phyloP scores from a whole-genome alignment of 768 basidiomycete genomes.

The Calocybe gangraenosa region DNA sequence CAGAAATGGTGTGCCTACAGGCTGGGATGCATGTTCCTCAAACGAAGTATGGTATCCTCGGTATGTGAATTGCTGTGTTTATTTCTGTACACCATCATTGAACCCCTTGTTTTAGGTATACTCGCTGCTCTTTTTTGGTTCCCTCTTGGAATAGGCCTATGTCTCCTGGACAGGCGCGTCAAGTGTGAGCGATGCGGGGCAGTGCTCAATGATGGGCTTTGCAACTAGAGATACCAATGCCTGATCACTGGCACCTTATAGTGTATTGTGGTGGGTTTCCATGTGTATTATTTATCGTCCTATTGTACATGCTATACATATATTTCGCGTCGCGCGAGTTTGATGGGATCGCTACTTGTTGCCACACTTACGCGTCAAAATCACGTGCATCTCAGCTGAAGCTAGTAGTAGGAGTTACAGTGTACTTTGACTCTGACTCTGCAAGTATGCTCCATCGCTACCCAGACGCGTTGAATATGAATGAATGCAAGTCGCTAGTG shows the following conservation, averaged over 20 bases:
- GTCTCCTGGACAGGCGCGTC: slow-evolving; percentile 69
- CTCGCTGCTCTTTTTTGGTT: slow-evolving; percentile 87
- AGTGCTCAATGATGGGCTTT: slow-evolving; percentile 40
- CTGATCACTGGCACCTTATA: no score
- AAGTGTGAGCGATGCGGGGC: slow-evolving; percentile 53
- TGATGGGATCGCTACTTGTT: no score
- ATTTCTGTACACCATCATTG: slow-evolving; percentile 1
- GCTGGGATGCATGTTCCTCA: slow-evolving; percentile 60
- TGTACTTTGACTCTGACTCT: no score
- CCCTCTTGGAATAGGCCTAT: slow-evolving; percentile 75
- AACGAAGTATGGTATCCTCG: slow-evolving; percentile 67
- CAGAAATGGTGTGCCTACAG: slow-evolving; percentile 85
- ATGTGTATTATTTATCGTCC: no score
- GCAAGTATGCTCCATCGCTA: slow-evolving; percentile 9
- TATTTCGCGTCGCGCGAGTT: no score
- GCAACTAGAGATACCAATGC: slow-evolving; percentile 21
- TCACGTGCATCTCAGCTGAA: no score
- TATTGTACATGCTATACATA: no score
- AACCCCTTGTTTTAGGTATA: slow-evolving; percentile 43
- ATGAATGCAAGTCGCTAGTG: slow-evolving; percentile 7
- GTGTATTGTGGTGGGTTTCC: no score
- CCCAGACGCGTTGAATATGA: background rate
- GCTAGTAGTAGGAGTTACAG: no score
- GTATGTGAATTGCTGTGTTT: slow-evolving; percentile 35
- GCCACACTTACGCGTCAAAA: no score